phyloP scores from a whole-genome alignment of 257 asterid species.

The Plantago elongata region DNA sequence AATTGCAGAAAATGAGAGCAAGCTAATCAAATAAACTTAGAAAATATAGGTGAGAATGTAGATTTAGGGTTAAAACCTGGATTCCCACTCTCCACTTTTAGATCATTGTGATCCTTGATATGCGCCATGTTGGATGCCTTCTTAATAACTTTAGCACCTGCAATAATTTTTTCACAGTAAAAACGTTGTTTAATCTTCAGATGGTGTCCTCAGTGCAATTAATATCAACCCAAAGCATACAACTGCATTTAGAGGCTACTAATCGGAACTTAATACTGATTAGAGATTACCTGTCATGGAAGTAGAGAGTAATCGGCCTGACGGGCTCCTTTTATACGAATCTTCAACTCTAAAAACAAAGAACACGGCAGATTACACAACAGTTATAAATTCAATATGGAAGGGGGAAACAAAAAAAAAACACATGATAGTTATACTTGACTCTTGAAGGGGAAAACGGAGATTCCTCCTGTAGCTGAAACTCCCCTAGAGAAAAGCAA shows the following conservation, averaged over 20 bases:
- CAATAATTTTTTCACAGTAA: conserved; percentile 17
- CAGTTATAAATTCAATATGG: conserved; percentile 17
- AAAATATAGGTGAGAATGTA: neutral
- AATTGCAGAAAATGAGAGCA: conserved; percentile 21
- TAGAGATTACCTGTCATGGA: conserved; percentile 46
- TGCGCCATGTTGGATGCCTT: conserved; percentile 49
- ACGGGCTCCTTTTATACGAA: conserved; percentile 56
- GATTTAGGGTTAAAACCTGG: conserved; percentile 5
- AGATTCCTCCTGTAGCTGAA: conserved; percentile 62
- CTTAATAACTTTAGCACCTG: conserved; percentile 54
- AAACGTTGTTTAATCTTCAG: conserved; percentile 14
- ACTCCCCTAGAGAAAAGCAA: conserved; percentile 51
- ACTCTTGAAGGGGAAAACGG: conserved; percentile 57
- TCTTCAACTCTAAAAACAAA: conserved; percentile 58
- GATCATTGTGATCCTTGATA: conserved; percentile 56
- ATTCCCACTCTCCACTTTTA: conserved; percentile 53
- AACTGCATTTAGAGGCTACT: conserved; percentile 3
- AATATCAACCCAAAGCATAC: conserved; percentile 14
- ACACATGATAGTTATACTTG: conserved; percentile 47
- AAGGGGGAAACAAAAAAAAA: neutral
- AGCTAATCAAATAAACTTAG: neutral
- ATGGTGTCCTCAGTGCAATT: neutral
- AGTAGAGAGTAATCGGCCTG: conserved; percentile 53
- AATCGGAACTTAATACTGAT: conserved; percentile 11
- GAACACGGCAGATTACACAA: conserved; percentile 22